Evolutionary conservation across 108 stramenopile species (phyloP).

Genomic region (Poteriospumella lacustris): DNA sequence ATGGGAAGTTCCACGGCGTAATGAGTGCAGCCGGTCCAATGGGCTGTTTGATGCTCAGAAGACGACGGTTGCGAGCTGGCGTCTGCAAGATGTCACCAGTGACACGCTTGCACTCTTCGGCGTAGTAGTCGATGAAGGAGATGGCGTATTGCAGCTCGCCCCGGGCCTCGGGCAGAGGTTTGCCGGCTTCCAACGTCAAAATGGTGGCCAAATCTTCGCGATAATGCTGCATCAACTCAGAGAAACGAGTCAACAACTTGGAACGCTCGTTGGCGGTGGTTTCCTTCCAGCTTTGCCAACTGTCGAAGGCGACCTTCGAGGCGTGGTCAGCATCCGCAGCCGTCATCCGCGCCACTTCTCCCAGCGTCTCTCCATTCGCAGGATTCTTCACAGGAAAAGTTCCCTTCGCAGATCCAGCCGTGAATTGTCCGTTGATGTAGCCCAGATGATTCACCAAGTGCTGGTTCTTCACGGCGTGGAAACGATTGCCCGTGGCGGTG

Average conservation of each 20-base stretch:
- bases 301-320: slow-evolving; percentile 29
- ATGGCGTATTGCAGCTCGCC: slow-evolving; percentile 77
- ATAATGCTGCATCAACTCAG: slow-evolving; percentile 31
- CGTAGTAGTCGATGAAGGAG: slow-evolving; percentile 78
- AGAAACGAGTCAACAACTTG: slow-evolving; percentile 36
- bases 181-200: slow-evolving; percentile 89
- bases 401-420: not conserved
- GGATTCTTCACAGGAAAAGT: slow-evolving; percentile 43
- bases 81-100: slow-evolving; percentile 53
- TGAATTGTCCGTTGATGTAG: not conserved
- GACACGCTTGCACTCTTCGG: slow-evolving; percentile 72
- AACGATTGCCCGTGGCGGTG: too few relatives aligned
- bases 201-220: slow-evolving; percentile 47
- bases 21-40: slow-evolving; percentile 72
- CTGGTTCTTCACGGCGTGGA: not conserved
- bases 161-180: slow-evolving; percentile 73
- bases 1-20: slow-evolving; percentile 97
- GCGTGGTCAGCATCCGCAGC: slow-evolving; percentile 28
- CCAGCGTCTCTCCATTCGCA: slow-evolving; percentile 35
- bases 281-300: slow-evolving; percentile 36
- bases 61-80: slow-evolving; percentile 30
- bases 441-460: not conserved
- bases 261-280: slow-evolving; percentile 43
- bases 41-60: slow-evolving; percentile 58
- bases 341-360: slow-evolving; percentile 29